Evolutionary conservation across 495 filamentous ascomycete species (phyloP), one percentile per base, ranked within the genome.

Genomic region (Aspergillus ostianus): DNA sequence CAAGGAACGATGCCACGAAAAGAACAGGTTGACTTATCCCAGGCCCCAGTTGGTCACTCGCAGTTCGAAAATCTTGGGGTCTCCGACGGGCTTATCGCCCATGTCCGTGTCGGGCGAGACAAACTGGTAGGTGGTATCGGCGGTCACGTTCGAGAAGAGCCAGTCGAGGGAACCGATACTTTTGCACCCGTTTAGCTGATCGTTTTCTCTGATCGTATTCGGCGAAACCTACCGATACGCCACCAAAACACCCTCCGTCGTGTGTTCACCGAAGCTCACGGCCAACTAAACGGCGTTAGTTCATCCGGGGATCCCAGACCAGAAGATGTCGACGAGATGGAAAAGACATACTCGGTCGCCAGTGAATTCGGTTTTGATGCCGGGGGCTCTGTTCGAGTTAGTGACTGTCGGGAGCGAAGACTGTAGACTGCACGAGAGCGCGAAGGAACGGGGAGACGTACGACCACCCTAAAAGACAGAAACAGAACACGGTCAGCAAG

Each of bases 61-160:
- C 67, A 75, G 66, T 55, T 75, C 73, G 53, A 75, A 75, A 1
- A 65, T 30, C 50, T 72, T 68, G 20, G 58, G 36, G 36, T 41
- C 36, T 41, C 36, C 36, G 10, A 41, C 36, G 36, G 36, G 36
- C 13, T 41, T 64, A 2, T 60, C 55, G 32, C 62, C 65, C 12
- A 59, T 58, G 46, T 64, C 66, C 6, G 60, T 67, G 56, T 58
- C 63, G 4, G 66, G 58, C 2, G 71, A 79, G 30, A 86, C 76
- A 48, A 89, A 78, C 26, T 87, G 79, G 58, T 89, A 85, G 3
- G 85, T 87, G 17, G 76, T 73, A 8, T 79, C 77, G 0, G 77
- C 81, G 8, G 85, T 88, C 41, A 89, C 79, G 69, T 89, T 89
- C 46, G 86, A 85, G 63, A 88, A 85, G 47, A 77, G 76, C 85